A percentile compares a stretch with the other conserved stretches of the same genome.
Evolutionary conservation across 83 land plant genomes (phyloP).

Genomic region (Thuja plicata): DNA sequence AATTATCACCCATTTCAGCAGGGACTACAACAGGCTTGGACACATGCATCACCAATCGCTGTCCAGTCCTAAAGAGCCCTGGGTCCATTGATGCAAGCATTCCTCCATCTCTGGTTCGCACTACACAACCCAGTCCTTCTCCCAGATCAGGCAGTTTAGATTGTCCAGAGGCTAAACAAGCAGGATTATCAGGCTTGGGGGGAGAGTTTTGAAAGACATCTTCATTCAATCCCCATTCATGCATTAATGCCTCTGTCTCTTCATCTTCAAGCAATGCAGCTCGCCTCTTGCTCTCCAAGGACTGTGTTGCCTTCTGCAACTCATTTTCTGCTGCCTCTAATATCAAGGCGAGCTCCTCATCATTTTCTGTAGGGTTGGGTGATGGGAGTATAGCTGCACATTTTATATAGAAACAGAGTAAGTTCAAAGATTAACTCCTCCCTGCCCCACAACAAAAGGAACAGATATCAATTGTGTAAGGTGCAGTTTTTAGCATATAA

Average conservation of each 20-base stretch:
- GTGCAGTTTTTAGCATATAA: too few species aligned
- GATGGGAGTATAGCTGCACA: neutral
- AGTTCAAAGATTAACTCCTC: neutral
- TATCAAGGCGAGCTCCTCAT: constrained; percentile 27
- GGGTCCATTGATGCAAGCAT: constrained; percentile 74
- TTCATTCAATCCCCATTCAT: constrained; percentile 65
- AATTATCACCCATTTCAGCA: constrained; percentile 31
- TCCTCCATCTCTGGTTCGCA: constrained; percentile 81
- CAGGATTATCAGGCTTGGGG: neutral
- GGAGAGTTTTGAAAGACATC: constrained; percentile 54
- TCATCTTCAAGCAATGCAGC: constrained; percentile 31
- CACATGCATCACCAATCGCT: constrained; percentile 76
- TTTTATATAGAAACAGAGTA: neutral
- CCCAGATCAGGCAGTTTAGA: constrained; percentile 59
- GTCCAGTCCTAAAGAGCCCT: constrained; percentile 37
- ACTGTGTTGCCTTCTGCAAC: constrained; percentile 36
- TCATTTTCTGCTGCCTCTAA: constrained; percentile 35
- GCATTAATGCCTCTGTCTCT: constrained; percentile 30
- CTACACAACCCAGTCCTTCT: constrained; percentile 63
- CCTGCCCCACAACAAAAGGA: neutral
- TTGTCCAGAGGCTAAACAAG: neutral
- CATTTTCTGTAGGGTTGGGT: constrained; percentile 5
- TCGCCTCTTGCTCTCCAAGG: constrained; percentile 24
- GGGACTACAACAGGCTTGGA: constrained; percentile 70
- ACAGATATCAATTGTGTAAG: too few species aligned